Evolutionary conservation across 139 green algal genomes (phyloP), one percentile per base, ranked within the genome.

Genomic region (Edaphochlamys debaryana): DNA sequence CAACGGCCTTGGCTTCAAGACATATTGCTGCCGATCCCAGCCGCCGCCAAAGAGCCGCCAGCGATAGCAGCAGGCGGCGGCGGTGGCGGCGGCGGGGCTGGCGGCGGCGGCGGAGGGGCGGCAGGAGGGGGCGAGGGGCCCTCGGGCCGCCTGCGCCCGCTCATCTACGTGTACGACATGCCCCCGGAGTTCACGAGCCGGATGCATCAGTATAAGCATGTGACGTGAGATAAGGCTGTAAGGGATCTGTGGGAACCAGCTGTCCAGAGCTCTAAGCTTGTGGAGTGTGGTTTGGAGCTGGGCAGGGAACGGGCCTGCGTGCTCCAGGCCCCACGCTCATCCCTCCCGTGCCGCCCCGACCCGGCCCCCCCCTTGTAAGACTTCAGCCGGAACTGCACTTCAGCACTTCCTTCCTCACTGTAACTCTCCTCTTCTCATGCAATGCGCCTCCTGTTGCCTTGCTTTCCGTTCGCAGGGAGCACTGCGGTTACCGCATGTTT

Each of bases 101-200:
- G 69, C 42, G 42, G 8, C 69, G 29, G 30, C 25, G 40, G 25
- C 67, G 9, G 50, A n/a, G n/a, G n/a, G n/a, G 66, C 36, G 66
- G 66, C 64, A 38, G 38, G 27, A 23, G 67, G 7, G 20, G 2
- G 11, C 20, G 1, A 19, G 56, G 27, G 36, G 30, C 29, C 11
- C n/a, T 7, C 48, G 7, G 30, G 60, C 11, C 77, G 77, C 4
- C 37, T 84, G 56, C 88, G 90, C 30, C 90, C 90, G 29, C 73
- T 91, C n/a, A 92, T 93, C 72, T 93, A 91, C 56, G 52, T 93
- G 3, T 93, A 93, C 67, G 88, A 93, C 75, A 80, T 93, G 82
- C 79, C 82, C 25, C 54, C 89, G 3, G 79, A 85, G 63, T 93
- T 86, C 84, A 90, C 87, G 66, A 84, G 69, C 58, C 62, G 72